phyloP scores from a whole-genome alignment of 2,329 filamentous ascomycete genomes.

The Plenodomus tracheiphilus region DNA sequence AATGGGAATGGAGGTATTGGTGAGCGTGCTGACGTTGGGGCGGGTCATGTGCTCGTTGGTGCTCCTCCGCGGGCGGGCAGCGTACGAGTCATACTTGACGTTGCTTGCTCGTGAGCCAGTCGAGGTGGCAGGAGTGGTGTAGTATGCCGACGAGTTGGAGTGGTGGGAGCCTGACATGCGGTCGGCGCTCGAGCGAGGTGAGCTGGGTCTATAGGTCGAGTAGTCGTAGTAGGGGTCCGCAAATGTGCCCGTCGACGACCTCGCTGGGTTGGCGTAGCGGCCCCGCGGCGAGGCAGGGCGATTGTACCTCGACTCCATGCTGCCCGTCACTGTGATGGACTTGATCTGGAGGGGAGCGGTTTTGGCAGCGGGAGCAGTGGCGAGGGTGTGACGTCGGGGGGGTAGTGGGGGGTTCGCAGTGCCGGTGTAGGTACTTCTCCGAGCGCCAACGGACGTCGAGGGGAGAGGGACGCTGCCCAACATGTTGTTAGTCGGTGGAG shows the following conservation, averaged over 20 bases:
- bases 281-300: slow-evolving; percentile 41
- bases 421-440: slow-evolving; percentile 24
- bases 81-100: slow-evolving; percentile 49
- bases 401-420: slow-evolving; percentile 26
- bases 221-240: slow-evolving; percentile 36
- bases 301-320: slow-evolving; percentile 42
- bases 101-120: slow-evolving; percentile 31
- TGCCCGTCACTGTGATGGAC: slow-evolving; percentile 21
- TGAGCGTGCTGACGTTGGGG: slow-evolving; percentile 40
- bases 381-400: slow-evolving; percentile 28
- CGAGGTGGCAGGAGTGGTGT: slow-evolving; percentile 31
- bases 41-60: slow-evolving; percentile 44
- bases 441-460: slow-evolving; percentile 21
- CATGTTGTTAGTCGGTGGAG: slow-evolving; percentile 33
- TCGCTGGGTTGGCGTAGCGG: slow-evolving; percentile 35
- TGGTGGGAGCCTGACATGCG: slow-evolving; percentile 32
- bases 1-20: slow-evolving; percentile 32
- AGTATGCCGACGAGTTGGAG: slow-evolving; percentile 6
- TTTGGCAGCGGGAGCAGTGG: slow-evolving; percentile 22
- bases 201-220: slow-evolving; percentile 36
- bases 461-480: slow-evolving; percentile 41
- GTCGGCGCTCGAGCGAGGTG: slow-evolving; percentile 41
- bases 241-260: slow-evolving; percentile 45
- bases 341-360: slow-evolving; percentile 26
- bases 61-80: slow-evolving; percentile 50